These are phyloP conservation scores for Pseudocercospora pini-densiflorae DNA, from an alignment of 2,329 filamentous ascomycete genomes.

Conservation along the genomic window DNA sequence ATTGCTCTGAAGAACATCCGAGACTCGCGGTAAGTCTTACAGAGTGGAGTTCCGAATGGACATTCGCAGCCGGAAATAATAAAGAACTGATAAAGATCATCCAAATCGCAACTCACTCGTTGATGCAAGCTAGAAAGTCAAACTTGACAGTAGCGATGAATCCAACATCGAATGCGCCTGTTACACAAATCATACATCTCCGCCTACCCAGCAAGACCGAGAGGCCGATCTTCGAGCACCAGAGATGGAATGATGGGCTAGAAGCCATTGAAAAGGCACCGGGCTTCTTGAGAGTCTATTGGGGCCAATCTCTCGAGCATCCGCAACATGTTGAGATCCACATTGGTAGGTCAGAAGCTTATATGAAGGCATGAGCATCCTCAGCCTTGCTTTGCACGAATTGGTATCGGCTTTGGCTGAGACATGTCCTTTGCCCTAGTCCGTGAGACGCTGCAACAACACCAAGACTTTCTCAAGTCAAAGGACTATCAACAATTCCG, in stretches of 20 bases:
- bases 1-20: neutral
- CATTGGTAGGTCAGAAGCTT: constrained; percentile 14
- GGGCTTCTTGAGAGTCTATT: constrained; percentile 18
- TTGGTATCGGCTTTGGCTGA: neutral
- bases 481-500: constrained; percentile 9
- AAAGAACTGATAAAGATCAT: neutral
- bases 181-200: constrained; percentile 23
- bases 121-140: neutral
- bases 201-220: constrained; percentile 9
- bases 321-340: constrained; percentile 21
- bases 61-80: neutral
- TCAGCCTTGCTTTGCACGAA: neutral
- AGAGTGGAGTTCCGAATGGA: neutral
- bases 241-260: constrained; percentile 14
- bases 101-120: neutral
- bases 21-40: neutral
- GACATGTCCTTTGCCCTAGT: constrained; percentile 5
- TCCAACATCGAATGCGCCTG: constrained; percentile 45
- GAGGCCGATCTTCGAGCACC: constrained; percentile 8
- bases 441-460: constrained; percentile 14
- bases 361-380: neutral
- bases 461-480: constrained; percentile 17
- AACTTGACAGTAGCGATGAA: neutral
- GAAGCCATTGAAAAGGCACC: constrained; percentile 4
- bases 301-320: constrained; percentile 18